Evolutionary conservation across 2,329 filamentous ascomycete species (phyloP), one percentile per base, ranked within the genome.

Genomic region (Zalaria obscura): DNA sequence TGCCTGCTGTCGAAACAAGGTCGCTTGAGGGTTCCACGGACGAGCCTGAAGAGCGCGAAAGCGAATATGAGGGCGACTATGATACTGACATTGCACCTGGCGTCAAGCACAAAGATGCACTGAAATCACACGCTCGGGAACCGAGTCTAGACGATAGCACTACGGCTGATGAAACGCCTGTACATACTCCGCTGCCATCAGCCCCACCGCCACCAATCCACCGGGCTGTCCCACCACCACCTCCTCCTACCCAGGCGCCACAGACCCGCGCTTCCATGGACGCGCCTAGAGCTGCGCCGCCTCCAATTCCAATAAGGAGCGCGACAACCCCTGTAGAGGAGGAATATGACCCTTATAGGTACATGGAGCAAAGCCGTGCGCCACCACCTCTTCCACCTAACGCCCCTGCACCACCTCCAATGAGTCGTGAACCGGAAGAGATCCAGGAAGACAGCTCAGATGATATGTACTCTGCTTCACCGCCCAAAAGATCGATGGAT

Each of bases 11-110:
- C 40, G 46, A 49, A 18, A 36, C 36, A 42, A 10, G 40, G 39
- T 4, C 36, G 5, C 53, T 48, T 39, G 55, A 50, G 25, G 37
- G 41, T n/a, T 44, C 46, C 9, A 33, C 47, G 2, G 64, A 72
- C 34, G 79, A 80, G 9, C 79, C 77, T 26, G 80, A 82, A 45
- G 85, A 83, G 45, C 87, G 93, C 54, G 73, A 86, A 29, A 93
- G 86, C 0, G 89, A 95, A 55, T 96, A 96, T 55, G 91, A 98
- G 57, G 91, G 89, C 5, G 91, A 96, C 56, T 96, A 96, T 57
- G 91, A 96, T 52, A 96, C 91, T 5, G 91, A 96, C 57, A 96
- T 96, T 56, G 88, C 83, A 2, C 85, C 88, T n/a, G 81, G 85
- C 6, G 86, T 77, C n/a, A 85, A 83, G 42, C 86, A 94, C 61